Evolutionary conservation across 108 stramenopile genomes (phyloP).

Genomic region (Skeletonema tropicum): DNA sequence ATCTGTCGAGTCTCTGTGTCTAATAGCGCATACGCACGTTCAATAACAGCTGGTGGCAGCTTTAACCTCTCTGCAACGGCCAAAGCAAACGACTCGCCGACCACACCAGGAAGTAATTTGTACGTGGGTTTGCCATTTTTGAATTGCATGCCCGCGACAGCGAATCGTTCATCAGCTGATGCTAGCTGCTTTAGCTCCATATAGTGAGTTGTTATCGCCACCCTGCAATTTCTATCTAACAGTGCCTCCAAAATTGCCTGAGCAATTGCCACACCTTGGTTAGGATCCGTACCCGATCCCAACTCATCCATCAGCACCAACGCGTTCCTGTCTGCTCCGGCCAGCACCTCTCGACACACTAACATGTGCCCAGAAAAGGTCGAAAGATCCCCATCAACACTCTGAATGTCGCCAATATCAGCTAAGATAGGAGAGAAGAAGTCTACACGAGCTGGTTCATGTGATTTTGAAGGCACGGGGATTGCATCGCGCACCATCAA

Average conservation of each 20-base stretch:
- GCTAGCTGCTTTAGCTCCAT: constrained; percentile 92
- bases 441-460: constrained; percentile 73
- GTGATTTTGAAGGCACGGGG: constrained; percentile 71
- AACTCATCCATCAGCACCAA: constrained; percentile 95
- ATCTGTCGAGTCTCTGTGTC: constrained; percentile 87
- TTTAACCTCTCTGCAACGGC: constrained; percentile 85
- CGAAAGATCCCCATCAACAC: constrained; percentile 90
- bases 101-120: constrained; percentile 85
- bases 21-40: constrained; percentile 79
- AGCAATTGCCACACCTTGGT: constrained; percentile 95
- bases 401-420: constrained; percentile 95
- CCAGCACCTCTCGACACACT: constrained; percentile 83
- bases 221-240: constrained; percentile 82
- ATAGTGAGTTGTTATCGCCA: constrained; percentile 95
- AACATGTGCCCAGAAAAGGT: constrained; percentile 95
- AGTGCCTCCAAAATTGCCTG: constrained; percentile 92
- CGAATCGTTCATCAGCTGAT: constrained; percentile 83
- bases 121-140: constrained; percentile 88
- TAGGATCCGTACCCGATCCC: constrained; percentile 94
- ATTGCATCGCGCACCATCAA: constrained; percentile 89
- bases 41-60: constrained; percentile 73
- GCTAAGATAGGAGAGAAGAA: constrained; percentile 89
- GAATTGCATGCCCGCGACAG: constrained; percentile 77
- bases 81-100: constrained; percentile 93
- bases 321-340: constrained; percentile 63